Percentiles rank a stretch among this genome's conserved stretches.
phyloP scores from a whole-genome alignment of 176 grass and related monocot genomes.

The Hordeum marinum region DNA sequence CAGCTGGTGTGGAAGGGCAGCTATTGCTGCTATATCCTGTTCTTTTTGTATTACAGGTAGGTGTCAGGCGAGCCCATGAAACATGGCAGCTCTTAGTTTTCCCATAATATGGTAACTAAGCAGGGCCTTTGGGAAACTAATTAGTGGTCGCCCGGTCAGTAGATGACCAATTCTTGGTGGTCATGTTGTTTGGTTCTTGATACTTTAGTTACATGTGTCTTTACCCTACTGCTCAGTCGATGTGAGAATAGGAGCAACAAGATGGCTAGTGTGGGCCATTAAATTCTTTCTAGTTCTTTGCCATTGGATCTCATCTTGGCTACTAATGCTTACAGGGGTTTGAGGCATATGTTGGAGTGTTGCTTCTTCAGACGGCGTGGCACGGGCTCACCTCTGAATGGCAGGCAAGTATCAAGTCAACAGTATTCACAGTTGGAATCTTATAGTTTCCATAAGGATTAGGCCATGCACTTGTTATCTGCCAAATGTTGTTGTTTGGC shows the following conservation, averaged over 20 bases:
- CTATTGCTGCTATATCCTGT: slow-evolving; percentile 66
- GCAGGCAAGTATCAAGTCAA: slow-evolving; percentile 49
- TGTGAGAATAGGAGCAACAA: neutral
- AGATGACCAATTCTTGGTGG: neutral
- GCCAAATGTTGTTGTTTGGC: neutral
- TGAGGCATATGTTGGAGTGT: slow-evolving; percentile 67
- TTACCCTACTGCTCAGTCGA: neutral
- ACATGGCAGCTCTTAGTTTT: neutral
- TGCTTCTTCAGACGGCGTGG: slow-evolving; percentile 67
- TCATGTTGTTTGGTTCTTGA: neutral
- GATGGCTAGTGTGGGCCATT: too few relatives aligned
- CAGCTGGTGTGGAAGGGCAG: slow-evolving; percentile 80
- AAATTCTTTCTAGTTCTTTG: neutral
- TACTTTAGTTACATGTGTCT: neutral
- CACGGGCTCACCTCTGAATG: slow-evolving; percentile 48
- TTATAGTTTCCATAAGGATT: slow-evolving; percentile 2
- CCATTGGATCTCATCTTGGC: slow-evolving; percentile 13
- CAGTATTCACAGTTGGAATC: neutral
- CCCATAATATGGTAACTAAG: neutral
- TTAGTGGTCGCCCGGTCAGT: neutral
- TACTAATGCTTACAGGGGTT: slow-evolving; percentile 50
- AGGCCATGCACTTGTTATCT: neutral
- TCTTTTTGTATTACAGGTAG: slow-evolving; percentile 73
- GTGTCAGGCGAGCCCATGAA: neutral
- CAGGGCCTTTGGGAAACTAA: neutral